Conservation (phyloP, 768 basidiomycete genomes). For the Serendipita sp. region DNA sequence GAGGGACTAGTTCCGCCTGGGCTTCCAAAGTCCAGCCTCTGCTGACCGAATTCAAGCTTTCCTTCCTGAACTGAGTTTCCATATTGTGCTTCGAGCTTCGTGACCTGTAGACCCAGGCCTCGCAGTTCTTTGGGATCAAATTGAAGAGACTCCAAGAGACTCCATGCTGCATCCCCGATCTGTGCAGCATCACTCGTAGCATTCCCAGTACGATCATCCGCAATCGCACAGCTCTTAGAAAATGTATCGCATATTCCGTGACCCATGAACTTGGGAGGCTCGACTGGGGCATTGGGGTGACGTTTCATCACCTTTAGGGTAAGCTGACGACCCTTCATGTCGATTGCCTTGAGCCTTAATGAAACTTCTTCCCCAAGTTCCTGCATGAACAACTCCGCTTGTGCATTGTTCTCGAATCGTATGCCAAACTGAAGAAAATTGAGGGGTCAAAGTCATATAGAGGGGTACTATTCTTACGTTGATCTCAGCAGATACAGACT, state of each 20-base stretch:
- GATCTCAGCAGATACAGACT: slow-evolving; percentile 87
- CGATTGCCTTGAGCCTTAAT: slow-evolving; percentile 47
- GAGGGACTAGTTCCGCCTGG: neutral
- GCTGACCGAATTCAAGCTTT: neutral
- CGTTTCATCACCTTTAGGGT: slow-evolving; percentile 84
- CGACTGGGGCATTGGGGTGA: slow-evolving; percentile 69
- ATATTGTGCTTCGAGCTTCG: slow-evolving; percentile 55
- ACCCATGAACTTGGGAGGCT: slow-evolving; percentile 90
- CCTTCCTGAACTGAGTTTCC: slow-evolving; percentile 18
- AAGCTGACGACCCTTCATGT: slow-evolving; percentile 55
- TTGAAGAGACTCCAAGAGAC: slow-evolving; percentile 49
- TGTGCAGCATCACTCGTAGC: slow-evolving; percentile 57
- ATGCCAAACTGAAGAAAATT: slow-evolving; percentile 64
- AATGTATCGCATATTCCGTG: slow-evolving; percentile 75
- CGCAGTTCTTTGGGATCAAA: slow-evolving; percentile 80
- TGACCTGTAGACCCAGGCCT: slow-evolving; percentile 81
- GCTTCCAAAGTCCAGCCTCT: neutral
- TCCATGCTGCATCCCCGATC: slow-evolving; percentile 65
- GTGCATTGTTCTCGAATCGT: slow-evolving; percentile 66
- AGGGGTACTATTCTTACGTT: slow-evolving; percentile 42
- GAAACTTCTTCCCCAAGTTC: slow-evolving; percentile 68
- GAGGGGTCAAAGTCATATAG: neutral
- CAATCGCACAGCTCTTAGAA: slow-evolving; percentile 52
- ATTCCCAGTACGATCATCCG: slow-evolving; percentile 28
- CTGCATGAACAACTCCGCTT: slow-evolving; percentile 63